These are phyloP conservation scores for Talaromyces nanjingensis DNA, from an alignment of 495 filamentous ascomycete genomes.

Conservation along the genomic window DNA sequence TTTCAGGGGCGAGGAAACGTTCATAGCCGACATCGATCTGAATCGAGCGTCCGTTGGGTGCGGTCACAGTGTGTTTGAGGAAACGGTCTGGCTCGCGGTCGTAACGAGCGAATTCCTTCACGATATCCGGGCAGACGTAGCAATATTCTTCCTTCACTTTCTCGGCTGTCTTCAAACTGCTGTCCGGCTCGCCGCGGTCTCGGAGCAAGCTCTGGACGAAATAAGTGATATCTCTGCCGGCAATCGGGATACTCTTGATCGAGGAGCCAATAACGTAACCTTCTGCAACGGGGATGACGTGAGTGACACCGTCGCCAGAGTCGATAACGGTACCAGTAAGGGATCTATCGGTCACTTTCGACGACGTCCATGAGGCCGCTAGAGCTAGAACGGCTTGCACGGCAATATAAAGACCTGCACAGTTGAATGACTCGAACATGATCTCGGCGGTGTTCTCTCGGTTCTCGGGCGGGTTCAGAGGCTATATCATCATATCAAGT, in stretches of 20 bases:
- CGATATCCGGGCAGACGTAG: slow-evolving; percentile 96
- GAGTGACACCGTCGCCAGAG: slow-evolving; percentile 94
- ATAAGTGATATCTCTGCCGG: slow-evolving; percentile 94
- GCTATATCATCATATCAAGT: slow-evolving; percentile 39
- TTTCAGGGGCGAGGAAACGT: slow-evolving; percentile 95
- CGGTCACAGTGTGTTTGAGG: slow-evolving; percentile 75
- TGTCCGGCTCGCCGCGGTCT: slow-evolving; percentile 94
- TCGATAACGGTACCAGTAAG: slow-evolving; percentile 97
- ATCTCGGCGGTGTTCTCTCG: slow-evolving; percentile 99
- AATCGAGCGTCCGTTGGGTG: slow-evolving; percentile 79
- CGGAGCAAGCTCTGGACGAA: slow-evolving; percentile 94
- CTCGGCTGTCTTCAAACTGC: slow-evolving; percentile 93
- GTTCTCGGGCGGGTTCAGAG: slow-evolving; percentile 95
- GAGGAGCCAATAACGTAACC: slow-evolving; percentile 98
- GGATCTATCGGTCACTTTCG: slow-evolving; percentile 94
- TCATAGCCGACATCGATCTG: slow-evolving; percentile 94
- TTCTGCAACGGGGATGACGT: slow-evolving; percentile 97
- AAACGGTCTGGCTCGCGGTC: slow-evolving; percentile 88
- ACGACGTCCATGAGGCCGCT: slow-evolving; percentile 95
- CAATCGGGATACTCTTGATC: slow-evolving; percentile 97
- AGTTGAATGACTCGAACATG: slow-evolving; percentile 99
- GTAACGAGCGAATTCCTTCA: slow-evolving; percentile 92
- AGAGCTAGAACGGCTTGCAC: slow-evolving; percentile 96
- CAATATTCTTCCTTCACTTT: slow-evolving; percentile 97
- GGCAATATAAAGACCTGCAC: slow-evolving; percentile 96